Evolutionary conservation across 768 basidiomycete genomes (phyloP), one percentile per base, ranked within the genome.

Genomic region (Pleurotus eryngii): DNA sequence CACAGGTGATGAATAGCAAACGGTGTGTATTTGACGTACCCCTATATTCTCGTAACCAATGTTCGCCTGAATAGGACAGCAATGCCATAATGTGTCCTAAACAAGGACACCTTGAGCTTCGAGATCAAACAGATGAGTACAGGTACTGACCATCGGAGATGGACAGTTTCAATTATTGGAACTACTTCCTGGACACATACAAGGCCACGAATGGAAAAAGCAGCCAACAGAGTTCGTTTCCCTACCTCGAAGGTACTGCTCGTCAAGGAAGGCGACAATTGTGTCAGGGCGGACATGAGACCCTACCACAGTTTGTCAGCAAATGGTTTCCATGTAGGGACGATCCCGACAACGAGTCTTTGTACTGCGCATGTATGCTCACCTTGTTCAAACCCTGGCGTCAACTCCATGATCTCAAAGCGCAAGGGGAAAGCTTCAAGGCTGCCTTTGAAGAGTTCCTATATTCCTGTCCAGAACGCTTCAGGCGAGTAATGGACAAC

Each of bases 271-370:
- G n/a, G n/a, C 4, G 8, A 6, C 27, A 30, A 6, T 6, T 30
- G 1, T 2, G 4, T 5, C 27, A 30, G 4, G 18, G 5, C 24
- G 60, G 64, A 0, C 76, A 78, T 48, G 65, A 70, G 6, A 75
- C 54, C 0, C 43, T 78, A 0, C 72, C 73, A 0, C 70, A 73
- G 37, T 68, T 79, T 49, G 60, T 76, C n/a, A 78, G 77, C 0
- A 62, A 49, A 0, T 75, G 60, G 17, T 74, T 79, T 51, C 73
- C 76, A 1, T 27, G 60, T 0, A 6, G 53, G 0, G 63, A 76
- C 54, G 65, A 74, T 22, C 15, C 48, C 1, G 64, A 65, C 0
- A 37, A 30, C 2, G 37, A 60, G 1, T 26, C 58, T 0, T 68
- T 74, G 9, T 80, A 76, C 46, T 72, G 63, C 37, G 76, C 76